Conservation (phyloP, 768 basidiomycete species). For the Strobilomyces echinocephalus region DNA sequence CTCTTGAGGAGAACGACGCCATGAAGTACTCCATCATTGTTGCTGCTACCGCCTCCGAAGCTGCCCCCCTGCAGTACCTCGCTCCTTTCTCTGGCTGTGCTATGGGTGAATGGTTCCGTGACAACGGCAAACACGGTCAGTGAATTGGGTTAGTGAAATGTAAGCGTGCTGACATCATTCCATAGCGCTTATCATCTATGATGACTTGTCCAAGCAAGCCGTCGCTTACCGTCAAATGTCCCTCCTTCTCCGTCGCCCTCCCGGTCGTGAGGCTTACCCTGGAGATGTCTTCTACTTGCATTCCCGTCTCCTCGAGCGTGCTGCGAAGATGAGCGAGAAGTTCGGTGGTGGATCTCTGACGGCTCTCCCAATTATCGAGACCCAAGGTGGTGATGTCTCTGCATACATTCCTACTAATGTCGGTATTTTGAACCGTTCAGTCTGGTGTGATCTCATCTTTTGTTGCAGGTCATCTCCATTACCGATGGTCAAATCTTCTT, state of each 20-base stretch:
- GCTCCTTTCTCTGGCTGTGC: constrained; percentile 99
- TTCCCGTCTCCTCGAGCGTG: constrained; percentile 99
- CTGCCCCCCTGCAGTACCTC: constrained; percentile 98
- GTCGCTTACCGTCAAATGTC: constrained; percentile 99
- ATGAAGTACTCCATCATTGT: constrained; percentile 99
- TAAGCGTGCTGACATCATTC: constrained; percentile 13
- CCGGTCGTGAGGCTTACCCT: constrained; percentile 99
- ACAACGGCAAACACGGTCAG: constrained; percentile 98
- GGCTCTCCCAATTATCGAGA: constrained; percentile 99
- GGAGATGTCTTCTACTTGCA: constrained; percentile 99
- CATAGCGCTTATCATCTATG: constrained; percentile 94
- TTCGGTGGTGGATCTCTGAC: constrained; percentile 98
- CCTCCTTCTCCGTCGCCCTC: constrained; percentile 97
- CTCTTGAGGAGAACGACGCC: constrained; percentile 99
- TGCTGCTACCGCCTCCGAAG: constrained; percentile 98
- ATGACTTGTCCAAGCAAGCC: constrained; percentile 99
- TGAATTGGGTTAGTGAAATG: not conserved
- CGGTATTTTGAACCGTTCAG: constrained; percentile 20
- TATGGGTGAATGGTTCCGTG: constrained; percentile 99
- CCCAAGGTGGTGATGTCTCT: constrained; percentile 99
- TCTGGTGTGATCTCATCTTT: constrained; percentile 1
- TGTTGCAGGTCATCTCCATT: constrained; percentile 89
- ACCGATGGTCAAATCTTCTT: constrained; percentile 99
- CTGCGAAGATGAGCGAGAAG: constrained; percentile 99
- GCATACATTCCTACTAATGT: constrained; percentile 97